phyloP scores from a whole-genome alignment of 345 rosid species.

The Gossypium ekmanianum region DNA sequence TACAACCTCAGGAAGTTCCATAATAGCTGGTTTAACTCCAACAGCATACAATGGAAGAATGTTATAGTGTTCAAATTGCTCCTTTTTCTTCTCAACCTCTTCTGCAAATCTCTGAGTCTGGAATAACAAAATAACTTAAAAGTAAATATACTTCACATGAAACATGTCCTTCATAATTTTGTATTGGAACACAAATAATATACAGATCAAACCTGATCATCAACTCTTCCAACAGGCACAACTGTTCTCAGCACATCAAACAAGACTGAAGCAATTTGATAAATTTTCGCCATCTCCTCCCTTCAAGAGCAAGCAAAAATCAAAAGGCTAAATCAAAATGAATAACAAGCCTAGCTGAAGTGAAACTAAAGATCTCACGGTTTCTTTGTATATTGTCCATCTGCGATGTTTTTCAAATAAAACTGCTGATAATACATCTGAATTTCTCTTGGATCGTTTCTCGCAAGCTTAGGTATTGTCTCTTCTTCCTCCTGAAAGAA shows the following conservation, averaged over 20 bases:
- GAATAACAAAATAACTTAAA: constrained; percentile 21
- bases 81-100: constrained; percentile 63
- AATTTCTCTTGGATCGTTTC: constrained; percentile 60
- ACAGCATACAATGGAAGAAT: constrained; percentile 74
- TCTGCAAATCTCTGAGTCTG: constrained; percentile 57
- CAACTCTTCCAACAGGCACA: constrained; percentile 45
- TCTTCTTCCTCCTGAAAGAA: constrained; percentile 59
- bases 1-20: constrained; percentile 92
- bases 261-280: constrained; percentile 82
- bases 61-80: constrained; percentile 61
- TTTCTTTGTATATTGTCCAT: constrained; percentile 51
- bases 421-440: constrained; percentile 62
- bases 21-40: constrained; percentile 63
- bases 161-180: constrained; percentile 11
- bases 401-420: constrained; percentile 52
- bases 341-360: constrained; percentile 17
- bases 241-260: constrained; percentile 74
- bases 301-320: constrained; percentile 40
- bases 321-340: constrained; percentile 16
- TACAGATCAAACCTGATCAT: constrained; percentile 48
- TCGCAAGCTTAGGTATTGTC: constrained; percentile 39
- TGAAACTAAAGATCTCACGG: constrained; percentile 55
- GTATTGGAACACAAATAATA: constrained; percentile 9
- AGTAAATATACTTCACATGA: constrained; percentile 12
- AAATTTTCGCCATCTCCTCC: constrained; percentile 89